Conservation (phyloP, 139 green algal species). For the Chlamydomonas sphaeroides region DNA sequence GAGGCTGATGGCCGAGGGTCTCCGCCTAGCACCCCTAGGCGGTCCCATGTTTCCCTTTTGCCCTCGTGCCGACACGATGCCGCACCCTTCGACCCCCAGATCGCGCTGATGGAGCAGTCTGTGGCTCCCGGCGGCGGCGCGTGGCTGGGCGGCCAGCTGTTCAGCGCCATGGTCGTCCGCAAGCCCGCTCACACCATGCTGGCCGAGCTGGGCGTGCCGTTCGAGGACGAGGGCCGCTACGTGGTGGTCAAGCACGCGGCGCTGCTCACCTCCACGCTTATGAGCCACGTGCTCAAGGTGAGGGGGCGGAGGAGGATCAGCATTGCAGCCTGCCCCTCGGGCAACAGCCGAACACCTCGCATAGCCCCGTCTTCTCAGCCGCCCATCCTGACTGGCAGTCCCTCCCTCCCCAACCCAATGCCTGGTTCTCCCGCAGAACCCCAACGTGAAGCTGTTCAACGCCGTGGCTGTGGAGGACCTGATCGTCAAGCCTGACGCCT, state of each 20-base stretch:
- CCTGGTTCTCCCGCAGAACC: constrained; percentile 55
- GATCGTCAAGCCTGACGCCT: constrained; percentile 72
- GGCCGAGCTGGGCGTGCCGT: constrained; percentile 85
- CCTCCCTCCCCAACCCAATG: too few species aligned
- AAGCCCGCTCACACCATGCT: constrained; percentile 95
- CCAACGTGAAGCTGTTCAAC: constrained; percentile 99
- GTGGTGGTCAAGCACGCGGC: constrained; percentile 97
- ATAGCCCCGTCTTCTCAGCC: too few species aligned
- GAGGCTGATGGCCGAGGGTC: too few species aligned
- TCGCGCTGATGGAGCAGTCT: constrained; percentile 92
- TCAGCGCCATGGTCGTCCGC: constrained; percentile 94
- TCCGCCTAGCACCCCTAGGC: too few species aligned
- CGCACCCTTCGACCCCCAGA: constrained; percentile 34
- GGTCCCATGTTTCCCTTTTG: too few species aligned
- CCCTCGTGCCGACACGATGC: too few species aligned
- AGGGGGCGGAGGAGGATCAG: not conserved
- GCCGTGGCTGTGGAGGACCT: constrained; percentile 84
- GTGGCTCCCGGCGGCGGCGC: constrained; percentile 85
- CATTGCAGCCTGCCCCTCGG: too few species aligned
- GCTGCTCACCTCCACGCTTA: constrained; percentile 93
- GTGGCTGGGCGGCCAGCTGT: constrained; percentile 97
- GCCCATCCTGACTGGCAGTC: too few species aligned
- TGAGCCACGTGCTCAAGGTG: constrained; percentile 90
- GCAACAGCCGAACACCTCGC: too few species aligned
- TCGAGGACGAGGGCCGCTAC: constrained; percentile 94